Evolutionary conservation across 139 green algal genomes (phyloP).

Genomic region (Chlamydomonas applanata): DNA sequence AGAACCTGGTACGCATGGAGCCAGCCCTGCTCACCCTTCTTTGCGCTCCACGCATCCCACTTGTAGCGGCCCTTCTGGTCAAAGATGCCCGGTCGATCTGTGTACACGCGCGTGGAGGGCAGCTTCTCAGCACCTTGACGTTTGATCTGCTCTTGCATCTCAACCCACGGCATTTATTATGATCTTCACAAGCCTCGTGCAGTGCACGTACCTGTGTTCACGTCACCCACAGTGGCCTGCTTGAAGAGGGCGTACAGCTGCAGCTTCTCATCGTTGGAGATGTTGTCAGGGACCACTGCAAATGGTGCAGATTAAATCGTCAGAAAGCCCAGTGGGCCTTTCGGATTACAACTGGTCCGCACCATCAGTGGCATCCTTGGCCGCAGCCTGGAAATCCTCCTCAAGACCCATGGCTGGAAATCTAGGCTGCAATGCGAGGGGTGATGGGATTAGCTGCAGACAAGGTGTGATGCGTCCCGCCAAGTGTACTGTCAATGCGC

Average conservation of each 20-base stretch:
- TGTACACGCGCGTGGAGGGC: constrained; percentile 9
- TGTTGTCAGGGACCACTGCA: too few species aligned
- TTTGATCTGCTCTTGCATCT: background rate
- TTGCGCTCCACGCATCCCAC: constrained; percentile 70
- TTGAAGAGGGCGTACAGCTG: constrained; percentile 76
- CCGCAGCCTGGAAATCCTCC: constrained; percentile 76
- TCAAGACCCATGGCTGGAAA: constrained; percentile 27
- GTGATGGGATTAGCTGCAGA: too few species aligned
- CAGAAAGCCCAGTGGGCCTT: too few species aligned
- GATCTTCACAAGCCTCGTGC: too few species aligned
- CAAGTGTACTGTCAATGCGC: too few species aligned
- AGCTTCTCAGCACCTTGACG: background rate
- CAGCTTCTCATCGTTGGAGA: constrained; percentile 64
- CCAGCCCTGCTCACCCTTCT: constrained; percentile 52
- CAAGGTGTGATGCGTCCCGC: too few species aligned
- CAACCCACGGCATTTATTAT: too few species aligned
- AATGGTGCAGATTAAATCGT: too few species aligned
- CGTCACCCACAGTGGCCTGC: constrained; percentile 68
- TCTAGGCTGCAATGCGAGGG: too few species aligned
- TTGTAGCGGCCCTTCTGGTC: constrained; percentile 71
- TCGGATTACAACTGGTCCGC: constrained; percentile 18
- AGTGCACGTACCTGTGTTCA: constrained; percentile 37
- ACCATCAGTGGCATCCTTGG: constrained; percentile 52
- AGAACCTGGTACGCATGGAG: constrained; percentile 13
- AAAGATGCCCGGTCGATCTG: constrained; percentile 60